Percentiles rank a stretch among this genome's conserved stretches.
phyloP scores from a whole-genome alignment of 768 basidiomycete genomes.

The Xanthoconium stramineum region DNA sequence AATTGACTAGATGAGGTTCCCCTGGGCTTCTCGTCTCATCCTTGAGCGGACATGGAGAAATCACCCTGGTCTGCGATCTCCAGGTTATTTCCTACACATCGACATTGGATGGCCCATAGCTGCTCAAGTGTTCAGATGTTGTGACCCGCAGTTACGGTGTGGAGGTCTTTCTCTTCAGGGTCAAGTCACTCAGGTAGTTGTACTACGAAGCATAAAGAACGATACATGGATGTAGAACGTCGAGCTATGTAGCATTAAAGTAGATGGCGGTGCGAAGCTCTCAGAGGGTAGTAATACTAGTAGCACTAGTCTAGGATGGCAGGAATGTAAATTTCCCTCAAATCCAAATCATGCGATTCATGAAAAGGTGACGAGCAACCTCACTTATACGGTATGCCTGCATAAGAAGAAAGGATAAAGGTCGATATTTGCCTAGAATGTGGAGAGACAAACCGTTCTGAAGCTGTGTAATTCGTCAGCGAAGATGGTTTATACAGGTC shows the following conservation, averaged over 20 bases:
- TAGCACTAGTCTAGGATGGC: neutral
- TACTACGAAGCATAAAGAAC: neutral
- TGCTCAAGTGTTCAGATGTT: too few species aligned
- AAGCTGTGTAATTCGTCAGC: conserved; percentile 31
- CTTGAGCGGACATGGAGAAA: too few species aligned
- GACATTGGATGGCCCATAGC: too few species aligned
- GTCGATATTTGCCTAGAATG: neutral
- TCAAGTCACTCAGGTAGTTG: neutral
- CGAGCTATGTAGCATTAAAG: neutral
- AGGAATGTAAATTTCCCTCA: neutral
- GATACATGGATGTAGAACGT: neutral
- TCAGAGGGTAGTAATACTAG: neutral
- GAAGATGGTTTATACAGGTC: neutral
- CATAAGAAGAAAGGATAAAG: conserved; percentile 1
- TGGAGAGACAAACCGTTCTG: conserved; percentile 41
- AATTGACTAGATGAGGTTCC: too few species aligned
- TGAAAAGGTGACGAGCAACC: neutral
- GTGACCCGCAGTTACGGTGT: too few species aligned
- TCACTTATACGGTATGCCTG: conserved; percentile 33
- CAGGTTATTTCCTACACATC: too few species aligned
- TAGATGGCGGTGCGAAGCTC: neutral
- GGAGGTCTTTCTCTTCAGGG: too few species aligned
- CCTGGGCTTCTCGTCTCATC: too few species aligned
- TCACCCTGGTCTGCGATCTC: too few species aligned
- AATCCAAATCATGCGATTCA: neutral